Conservation (phyloP, 257 asterid species). For the Dorcoceras hygrometricum region DNA sequence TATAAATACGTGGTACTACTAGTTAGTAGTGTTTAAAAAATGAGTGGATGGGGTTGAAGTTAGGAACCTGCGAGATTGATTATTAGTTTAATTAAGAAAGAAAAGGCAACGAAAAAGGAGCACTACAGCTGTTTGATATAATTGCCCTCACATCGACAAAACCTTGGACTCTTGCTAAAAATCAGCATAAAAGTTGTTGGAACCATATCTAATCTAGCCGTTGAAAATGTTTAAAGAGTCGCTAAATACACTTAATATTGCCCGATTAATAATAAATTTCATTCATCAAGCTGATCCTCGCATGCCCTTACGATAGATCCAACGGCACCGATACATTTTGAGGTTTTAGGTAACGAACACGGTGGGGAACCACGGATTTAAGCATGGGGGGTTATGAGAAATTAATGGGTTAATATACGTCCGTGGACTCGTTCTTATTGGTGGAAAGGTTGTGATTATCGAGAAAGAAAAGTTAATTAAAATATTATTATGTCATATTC, state of each 20-base stretch:
- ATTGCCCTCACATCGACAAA: constrained; percentile 1
- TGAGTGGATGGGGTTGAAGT: constrained; percentile 2
- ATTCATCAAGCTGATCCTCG: too few species aligned
- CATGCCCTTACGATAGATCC: too few species aligned
- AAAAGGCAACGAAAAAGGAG: neutral
- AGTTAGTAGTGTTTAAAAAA: too few species aligned
- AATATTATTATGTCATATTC: neutral
- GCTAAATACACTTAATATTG: neutral
- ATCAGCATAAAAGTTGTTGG: neutral
- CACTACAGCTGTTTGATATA: constrained; percentile 14
- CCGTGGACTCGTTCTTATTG: neutral
- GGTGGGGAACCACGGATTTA: constrained; percentile 14
- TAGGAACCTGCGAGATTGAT: neutral
- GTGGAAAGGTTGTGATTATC: neutral
- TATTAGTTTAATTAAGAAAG: too few species aligned
- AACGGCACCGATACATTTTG: too few species aligned
- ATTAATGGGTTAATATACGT: neutral
- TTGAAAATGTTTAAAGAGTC: neutral
- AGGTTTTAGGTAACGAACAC: neutral
- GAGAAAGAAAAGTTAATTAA: neutral
- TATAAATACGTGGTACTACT: too few species aligned
- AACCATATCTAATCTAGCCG: neutral
- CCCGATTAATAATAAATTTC: neutral
- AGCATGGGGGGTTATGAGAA: neutral
- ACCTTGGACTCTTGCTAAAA: constrained; percentile 3